Conservation (phyloP, 495 filamentous ascomycete genomes). For the Podospora sp. region DNA sequence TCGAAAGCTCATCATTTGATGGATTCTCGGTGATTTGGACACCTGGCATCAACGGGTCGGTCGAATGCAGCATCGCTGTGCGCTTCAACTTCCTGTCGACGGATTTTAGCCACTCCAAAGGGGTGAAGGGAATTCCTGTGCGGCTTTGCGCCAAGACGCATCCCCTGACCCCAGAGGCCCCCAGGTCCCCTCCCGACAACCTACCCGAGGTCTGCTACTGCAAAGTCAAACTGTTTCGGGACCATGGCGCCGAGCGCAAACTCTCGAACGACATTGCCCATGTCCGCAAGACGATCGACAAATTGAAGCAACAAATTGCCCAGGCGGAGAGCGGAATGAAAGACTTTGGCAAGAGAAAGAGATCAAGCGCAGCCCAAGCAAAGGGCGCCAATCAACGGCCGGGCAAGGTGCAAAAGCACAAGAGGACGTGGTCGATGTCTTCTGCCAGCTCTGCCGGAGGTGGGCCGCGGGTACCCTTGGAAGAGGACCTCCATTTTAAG, state of each 20-base stretch:
- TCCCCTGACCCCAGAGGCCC: conserved; percentile 50
- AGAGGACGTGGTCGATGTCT: conserved; percentile 94
- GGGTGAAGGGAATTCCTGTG: conserved; percentile 94
- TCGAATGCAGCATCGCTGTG: conserved; percentile 80
- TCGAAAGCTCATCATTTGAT: conserved; percentile 85
- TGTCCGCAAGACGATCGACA: conserved; percentile 92
- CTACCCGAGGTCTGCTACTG: conserved; percentile 80
- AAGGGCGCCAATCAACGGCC: conserved; percentile 58
- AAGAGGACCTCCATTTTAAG: conserved; percentile 89
- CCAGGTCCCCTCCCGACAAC: conserved; percentile 44
- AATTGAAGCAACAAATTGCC: conserved; percentile 85
- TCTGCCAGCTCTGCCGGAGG: conserved; percentile 72
- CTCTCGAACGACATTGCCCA: conserved; percentile 91
- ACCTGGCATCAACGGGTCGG: conserved; percentile 59
- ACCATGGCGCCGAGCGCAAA: conserved; percentile 95
- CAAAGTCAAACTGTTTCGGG: conserved; percentile 95
- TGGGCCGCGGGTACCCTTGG: conserved; percentile 62
- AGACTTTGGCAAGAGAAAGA: conserved; percentile 85
- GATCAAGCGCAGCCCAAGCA: conserved; percentile 58
- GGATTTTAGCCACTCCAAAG: conserved; percentile 97
- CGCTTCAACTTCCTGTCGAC: conserved; percentile 98
- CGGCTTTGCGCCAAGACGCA: conserved; percentile 90
- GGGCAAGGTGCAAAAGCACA: conserved; percentile 83
- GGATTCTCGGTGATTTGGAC: conserved; percentile 91
- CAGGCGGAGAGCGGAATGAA: conserved; percentile 88